Evolutionary conservation across 768 basidiomycete genomes (phyloP).

Genomic region (Galerina sulciceps): DNA sequence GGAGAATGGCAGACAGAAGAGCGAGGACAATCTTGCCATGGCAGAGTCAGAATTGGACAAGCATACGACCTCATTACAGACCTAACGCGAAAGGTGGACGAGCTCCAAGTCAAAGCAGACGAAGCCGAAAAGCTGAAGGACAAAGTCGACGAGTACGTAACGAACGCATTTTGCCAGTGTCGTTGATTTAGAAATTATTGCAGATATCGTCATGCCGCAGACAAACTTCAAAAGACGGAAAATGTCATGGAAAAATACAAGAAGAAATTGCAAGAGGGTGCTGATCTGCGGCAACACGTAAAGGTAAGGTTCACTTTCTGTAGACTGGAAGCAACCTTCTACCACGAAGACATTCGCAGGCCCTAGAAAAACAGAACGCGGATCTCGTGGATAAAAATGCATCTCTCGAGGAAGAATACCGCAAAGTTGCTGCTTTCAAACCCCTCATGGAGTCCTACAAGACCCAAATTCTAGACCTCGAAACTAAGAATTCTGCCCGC

Average conservation of each 20-base stretch:
- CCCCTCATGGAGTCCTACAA: constrained; percentile 94
- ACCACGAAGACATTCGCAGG: constrained; percentile 43
- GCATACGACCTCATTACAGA: constrained; percentile 72
- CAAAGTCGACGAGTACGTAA: constrained; percentile 87
- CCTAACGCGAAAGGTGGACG: constrained; percentile 78
- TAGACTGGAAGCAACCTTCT: neutral
- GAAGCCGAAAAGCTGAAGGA: constrained; percentile 85
- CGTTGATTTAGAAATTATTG: too few species aligned
- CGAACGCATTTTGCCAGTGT: too few species aligned
- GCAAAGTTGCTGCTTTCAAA: constrained; percentile 84
- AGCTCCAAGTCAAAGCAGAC: constrained; percentile 78
- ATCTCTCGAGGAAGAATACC: constrained; percentile 89
- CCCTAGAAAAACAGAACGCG: constrained; percentile 91
- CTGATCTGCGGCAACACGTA: constrained; percentile 85
- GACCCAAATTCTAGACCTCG: constrained; percentile 80
- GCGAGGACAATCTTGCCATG: constrained; percentile 87
- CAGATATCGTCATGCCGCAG: constrained; percentile 91
- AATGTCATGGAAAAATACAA: constrained; percentile 99
- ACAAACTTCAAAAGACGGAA: constrained; percentile 91
- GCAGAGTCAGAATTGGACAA: constrained; percentile 86
- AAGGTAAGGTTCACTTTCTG: constrained; percentile 54
- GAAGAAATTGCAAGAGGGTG: constrained; percentile 95
- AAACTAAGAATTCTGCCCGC: constrained; percentile 67
- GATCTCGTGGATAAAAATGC: constrained; percentile 91
- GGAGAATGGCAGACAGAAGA: constrained; percentile 75